Percentiles rank a stretch among this genome's conserved stretches.
phyloP scores from a whole-genome alignment of 2,329 filamentous ascomycete species.

The Stemphylium lycopersici region DNA sequence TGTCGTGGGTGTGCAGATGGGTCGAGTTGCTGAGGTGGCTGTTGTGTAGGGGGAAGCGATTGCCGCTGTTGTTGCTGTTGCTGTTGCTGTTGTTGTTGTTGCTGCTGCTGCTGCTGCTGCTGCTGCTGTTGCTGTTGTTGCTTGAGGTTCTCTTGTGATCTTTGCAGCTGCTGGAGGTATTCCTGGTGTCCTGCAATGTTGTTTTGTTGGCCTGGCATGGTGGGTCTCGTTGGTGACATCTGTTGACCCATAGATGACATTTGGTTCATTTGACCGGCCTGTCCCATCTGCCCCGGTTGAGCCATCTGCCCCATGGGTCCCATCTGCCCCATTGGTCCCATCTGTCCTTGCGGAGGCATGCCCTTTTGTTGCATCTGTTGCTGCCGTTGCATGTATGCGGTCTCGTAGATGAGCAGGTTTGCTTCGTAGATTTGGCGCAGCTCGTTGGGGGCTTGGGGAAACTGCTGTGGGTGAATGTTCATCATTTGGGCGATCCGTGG shows the following conservation, averaged over 20 bases:
- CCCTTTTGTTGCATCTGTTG: slow-evolving; percentile 49
- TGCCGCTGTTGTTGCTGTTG: slow-evolving; percentile 39
- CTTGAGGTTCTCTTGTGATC: slow-evolving; percentile 49
- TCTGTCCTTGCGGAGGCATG: slow-evolving; percentile 36
- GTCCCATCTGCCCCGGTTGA: slow-evolving; percentile 12
- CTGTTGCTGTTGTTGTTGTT: slow-evolving; percentile 45
- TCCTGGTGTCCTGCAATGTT: slow-evolving; percentile 59
- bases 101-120: slow-evolving; percentile 32
- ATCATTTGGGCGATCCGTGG: slow-evolving; percentile 66
- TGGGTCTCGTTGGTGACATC: slow-evolving; percentile 46
- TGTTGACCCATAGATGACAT: slow-evolving; percentile 32
- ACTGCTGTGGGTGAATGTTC: slow-evolving; percentile 51
- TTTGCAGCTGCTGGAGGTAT: slow-evolving; percentile 54
- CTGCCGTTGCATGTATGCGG: slow-evolving; percentile 65
- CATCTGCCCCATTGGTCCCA: slow-evolving; percentile 17
- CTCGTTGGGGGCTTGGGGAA: slow-evolving; percentile 70
- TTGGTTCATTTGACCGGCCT: slow-evolving; percentile 9
- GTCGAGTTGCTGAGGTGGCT: slow-evolving; percentile 29
- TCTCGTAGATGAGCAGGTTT: slow-evolving; percentile 79
- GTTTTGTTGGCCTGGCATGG: slow-evolving; percentile 35
- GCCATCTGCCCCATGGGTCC: slow-evolving; percentile 9
- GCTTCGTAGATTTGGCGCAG: slow-evolving; percentile 75
- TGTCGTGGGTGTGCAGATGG: slow-evolving; percentile 27
- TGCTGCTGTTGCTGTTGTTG: slow-evolving; percentile 18
- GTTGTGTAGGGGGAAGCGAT: slow-evolving; percentile 48